These are phyloP conservation scores for Penicillium concentricum DNA, from an alignment of 2,329 filamentous ascomycete genomes.

Conservation along the genomic window DNA sequence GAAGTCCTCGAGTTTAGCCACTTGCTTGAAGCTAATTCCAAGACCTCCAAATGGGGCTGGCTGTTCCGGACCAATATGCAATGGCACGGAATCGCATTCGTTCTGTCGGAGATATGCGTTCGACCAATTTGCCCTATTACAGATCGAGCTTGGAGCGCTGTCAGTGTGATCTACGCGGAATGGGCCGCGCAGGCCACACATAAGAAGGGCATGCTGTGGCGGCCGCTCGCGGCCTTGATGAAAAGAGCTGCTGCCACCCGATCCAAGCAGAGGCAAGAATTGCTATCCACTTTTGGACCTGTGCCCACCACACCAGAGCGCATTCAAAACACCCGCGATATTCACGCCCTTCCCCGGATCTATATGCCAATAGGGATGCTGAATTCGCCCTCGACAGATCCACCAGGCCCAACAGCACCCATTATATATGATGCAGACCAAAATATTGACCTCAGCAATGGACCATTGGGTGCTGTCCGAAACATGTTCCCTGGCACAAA, in stretches of 20 bases:
- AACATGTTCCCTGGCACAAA: constrained; percentile 33
- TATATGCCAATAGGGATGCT: constrained; percentile 13
- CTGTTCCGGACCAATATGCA: constrained; percentile 64
- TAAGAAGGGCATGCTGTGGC: constrained; percentile 62
- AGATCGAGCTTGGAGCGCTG: constrained; percentile 60
- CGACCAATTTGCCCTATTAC: constrained; percentile 57
- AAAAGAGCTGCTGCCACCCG: constrained; percentile 57
- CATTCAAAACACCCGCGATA: constrained; percentile 7
- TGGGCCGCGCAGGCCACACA: constrained; percentile 37
- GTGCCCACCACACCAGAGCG: constrained; percentile 5
- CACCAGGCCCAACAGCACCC: not conserved
- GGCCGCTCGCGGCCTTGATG: constrained; percentile 61
- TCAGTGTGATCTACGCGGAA: constrained; percentile 48
- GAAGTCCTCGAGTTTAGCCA: constrained; percentile 72
- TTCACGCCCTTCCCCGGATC: constrained; percentile 22
- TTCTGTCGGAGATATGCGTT: constrained; percentile 60
- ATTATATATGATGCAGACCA: constrained; percentile 5
- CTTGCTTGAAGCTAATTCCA: constrained; percentile 62
- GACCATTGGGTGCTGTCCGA: constrained; percentile 23
- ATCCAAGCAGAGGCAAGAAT: constrained; percentile 46
- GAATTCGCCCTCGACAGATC: constrained; percentile 2
- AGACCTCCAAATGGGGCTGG: constrained; percentile 65
- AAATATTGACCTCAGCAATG: constrained; percentile 28
- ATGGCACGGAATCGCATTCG: constrained; percentile 64
- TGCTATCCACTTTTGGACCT: constrained; percentile 21